These are phyloP conservation scores for Fusarium pseudoanthophilum DNA, from an alignment of 2,329 filamentous ascomycete species.

Conservation along the genomic window DNA sequence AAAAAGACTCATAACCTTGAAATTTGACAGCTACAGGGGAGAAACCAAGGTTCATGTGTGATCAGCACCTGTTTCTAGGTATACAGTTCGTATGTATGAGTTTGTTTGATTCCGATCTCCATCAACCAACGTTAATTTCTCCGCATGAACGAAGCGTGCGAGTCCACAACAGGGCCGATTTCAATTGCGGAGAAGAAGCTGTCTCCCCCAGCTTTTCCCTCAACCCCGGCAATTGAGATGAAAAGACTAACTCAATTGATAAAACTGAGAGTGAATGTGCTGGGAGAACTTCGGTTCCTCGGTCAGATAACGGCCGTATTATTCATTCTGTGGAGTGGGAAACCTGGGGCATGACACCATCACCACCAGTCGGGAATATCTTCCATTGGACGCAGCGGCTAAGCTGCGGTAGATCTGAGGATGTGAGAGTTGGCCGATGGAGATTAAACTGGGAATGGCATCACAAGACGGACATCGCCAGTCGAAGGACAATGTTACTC, in stretches of 20 bases:
- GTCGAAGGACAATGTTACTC: background rate
- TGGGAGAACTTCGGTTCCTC: constrained; percentile 35
- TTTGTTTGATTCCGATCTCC: background rate
- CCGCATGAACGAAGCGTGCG: background rate
- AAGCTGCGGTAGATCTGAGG: constrained; percentile 13
- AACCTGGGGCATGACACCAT: constrained; percentile 22
- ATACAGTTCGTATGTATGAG: background rate
- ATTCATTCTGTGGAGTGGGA: constrained; percentile 18
- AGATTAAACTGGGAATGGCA: constrained; percentile 30
- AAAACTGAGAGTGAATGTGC: background rate
- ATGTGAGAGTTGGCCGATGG: constrained; percentile 11
- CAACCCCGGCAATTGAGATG: constrained; percentile 2
- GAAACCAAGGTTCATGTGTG: background rate
- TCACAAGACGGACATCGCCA: constrained; percentile 15
- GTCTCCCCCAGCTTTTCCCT: constrained; percentile 18
- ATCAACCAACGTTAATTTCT: constrained; percentile 2
- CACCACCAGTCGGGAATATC: background rate
- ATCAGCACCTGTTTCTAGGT: constrained; percentile 14
- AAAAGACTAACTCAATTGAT: background rate
- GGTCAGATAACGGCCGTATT: constrained; percentile 42
- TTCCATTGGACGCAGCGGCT: constrained; percentile 10
- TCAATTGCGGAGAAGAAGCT: constrained; percentile 26
- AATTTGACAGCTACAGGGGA: constrained; percentile 1
- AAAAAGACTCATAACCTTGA: background rate
- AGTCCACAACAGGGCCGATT: constrained; percentile 32